phyloP scores from a whole-genome alignment of 306 rosid species.

The Sesbania bispinosa region DNA sequence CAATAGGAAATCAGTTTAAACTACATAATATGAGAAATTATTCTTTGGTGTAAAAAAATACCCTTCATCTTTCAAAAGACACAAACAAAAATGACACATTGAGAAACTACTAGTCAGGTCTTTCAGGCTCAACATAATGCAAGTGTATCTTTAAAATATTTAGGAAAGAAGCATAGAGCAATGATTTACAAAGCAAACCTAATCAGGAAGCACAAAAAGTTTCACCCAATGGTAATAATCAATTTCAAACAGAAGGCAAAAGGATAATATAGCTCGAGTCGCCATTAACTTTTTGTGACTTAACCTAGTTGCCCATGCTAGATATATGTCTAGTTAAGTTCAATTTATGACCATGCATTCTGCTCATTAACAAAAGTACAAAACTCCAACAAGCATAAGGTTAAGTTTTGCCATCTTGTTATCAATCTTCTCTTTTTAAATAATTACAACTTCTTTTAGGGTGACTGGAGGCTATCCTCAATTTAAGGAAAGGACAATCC shows the following conservation, averaged over 20 bases:
- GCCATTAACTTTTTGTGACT: constrained; percentile 5
- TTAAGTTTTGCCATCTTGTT: neutral
- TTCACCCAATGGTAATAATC: neutral
- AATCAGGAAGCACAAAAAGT: neutral
- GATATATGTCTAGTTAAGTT: neutral
- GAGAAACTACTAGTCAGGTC: neutral
- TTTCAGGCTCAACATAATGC: neutral
- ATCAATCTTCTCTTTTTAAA: neutral
- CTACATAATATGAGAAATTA: neutral
- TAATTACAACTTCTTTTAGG: neutral
- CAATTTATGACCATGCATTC: neutral
- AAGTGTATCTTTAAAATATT: neutral
- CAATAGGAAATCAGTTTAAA: constrained; percentile 3
- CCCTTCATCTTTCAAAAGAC: neutral
- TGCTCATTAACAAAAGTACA: neutral
- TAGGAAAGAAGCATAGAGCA: neutral
- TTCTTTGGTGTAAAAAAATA: neutral
- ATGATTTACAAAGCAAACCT: constrained; percentile 9
- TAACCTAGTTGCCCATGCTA: neutral
- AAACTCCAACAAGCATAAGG: neutral
- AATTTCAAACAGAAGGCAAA: neutral
- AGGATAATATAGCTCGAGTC: neutral
- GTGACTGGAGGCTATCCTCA: neutral
- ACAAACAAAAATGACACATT: neutral
- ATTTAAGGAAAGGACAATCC: neutral